These are phyloP conservation scores for Cryptococcus sp. DNA, from an alignment of 1,284 basidiomycete genomes.

Conservation along the genomic window DNA sequence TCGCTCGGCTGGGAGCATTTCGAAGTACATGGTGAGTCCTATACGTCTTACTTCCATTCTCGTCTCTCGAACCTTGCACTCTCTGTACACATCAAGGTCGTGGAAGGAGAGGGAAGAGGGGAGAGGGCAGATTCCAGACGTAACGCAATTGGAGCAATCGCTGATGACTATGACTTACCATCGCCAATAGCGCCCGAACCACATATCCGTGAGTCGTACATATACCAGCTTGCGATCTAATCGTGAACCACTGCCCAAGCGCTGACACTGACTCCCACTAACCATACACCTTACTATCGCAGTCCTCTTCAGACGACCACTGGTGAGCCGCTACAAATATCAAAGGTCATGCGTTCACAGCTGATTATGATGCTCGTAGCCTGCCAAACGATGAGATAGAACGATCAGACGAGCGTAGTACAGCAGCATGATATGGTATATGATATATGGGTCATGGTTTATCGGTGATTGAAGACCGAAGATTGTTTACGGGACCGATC, in stretches of 20 bases:
- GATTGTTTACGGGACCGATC: too few species aligned
- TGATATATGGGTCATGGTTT: too few species aligned
- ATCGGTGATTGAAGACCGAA: too few species aligned
- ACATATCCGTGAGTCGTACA: constrained; percentile 40
- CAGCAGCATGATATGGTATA: too few species aligned
- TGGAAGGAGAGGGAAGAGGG: too few species aligned
- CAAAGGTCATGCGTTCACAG: too few species aligned
- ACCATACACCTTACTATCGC: not conserved
- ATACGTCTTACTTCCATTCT: too few species aligned
- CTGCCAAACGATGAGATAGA: too few species aligned
- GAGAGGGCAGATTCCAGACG: constrained; percentile 57
- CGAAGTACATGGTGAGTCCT: constrained; percentile 86
- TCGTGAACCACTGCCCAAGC: not conserved
- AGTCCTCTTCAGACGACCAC: constrained; percentile 57
- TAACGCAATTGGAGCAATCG: constrained; percentile 8
- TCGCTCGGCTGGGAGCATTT: constrained; percentile 97
- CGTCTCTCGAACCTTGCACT: too few species aligned
- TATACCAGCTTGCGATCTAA: not conserved
- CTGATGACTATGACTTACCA: constrained; percentile 1
- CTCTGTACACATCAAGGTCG: too few species aligned
- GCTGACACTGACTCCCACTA: not conserved
- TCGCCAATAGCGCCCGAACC: constrained; percentile 44
- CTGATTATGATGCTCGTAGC: too few species aligned
- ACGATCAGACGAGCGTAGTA: too few species aligned
- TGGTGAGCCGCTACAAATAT: constrained; percentile 38